These are phyloP conservation scores for Heliosperma pusillum DNA, from an alignment of 148 eudicot species.

Conservation along the genomic window DNA sequence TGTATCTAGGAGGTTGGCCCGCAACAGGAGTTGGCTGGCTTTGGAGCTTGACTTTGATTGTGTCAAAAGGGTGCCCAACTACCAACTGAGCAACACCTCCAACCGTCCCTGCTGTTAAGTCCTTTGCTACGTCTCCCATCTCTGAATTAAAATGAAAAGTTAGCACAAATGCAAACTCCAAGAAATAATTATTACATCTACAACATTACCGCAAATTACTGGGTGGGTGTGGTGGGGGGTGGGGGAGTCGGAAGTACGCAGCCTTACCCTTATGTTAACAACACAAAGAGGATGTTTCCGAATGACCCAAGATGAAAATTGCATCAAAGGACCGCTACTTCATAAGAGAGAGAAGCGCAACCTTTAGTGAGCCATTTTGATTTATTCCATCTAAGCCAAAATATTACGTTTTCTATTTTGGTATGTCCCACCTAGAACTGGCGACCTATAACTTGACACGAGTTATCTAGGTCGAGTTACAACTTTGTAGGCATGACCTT, in stretches of 20 bases:
- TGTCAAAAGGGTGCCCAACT: slow-evolving; percentile 94
- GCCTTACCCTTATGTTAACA: too few species aligned
- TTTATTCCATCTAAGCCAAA: neutral
- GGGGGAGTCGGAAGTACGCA: too few species aligned
- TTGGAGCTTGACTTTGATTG: slow-evolving; percentile 97
- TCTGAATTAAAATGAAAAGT: slow-evolving; percentile 22
- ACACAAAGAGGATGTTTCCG: too few species aligned
- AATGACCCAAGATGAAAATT: too few species aligned
- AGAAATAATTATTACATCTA: too few species aligned
- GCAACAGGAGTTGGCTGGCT: slow-evolving; percentile 87
- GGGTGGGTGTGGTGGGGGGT: too few species aligned
- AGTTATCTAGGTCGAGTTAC: neutral
- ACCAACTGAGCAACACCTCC: slow-evolving; percentile 93
- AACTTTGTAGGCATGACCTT: neutral
- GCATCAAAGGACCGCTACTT: too few species aligned
- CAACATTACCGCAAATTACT: too few species aligned
- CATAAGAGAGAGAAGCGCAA: too few species aligned
- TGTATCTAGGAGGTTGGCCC: slow-evolving; percentile 72
- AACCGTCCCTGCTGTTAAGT: slow-evolving; percentile 84
- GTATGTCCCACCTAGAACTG: neutral
- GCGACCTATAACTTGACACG: neutral
- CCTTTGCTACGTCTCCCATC: slow-evolving; percentile 97
- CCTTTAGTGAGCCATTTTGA: too few species aligned
- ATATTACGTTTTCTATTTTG: too few species aligned
- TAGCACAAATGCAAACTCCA: neutral